These are phyloP conservation scores for Hibiscus syriacus DNA, from an alignment of 345 rosid genomes.

Conservation along the genomic window DNA sequence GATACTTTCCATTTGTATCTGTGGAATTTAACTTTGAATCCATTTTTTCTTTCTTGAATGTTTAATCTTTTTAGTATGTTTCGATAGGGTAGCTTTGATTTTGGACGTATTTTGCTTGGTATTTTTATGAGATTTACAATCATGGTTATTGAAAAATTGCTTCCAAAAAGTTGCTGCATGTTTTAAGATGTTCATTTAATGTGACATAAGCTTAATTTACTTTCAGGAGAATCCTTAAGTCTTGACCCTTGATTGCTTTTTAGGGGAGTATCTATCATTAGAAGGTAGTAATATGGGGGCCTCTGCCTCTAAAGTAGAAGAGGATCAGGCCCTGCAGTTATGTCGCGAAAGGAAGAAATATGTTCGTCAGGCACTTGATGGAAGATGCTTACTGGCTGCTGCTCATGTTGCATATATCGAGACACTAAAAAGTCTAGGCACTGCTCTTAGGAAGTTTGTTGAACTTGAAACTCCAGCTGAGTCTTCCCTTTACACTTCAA, in stretches of 20 bases:
- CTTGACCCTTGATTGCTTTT: constrained; percentile 9
- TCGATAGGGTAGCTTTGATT: not conserved
- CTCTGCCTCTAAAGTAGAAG: constrained; percentile 61
- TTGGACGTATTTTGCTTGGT: not conserved
- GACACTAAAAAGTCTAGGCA: constrained; percentile 61
- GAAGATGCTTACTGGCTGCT: constrained; percentile 75
- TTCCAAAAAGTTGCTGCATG: not conserved
- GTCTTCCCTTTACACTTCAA: constrained; percentile 73
- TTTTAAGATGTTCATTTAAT: not conserved
- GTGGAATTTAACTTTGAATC: not conserved
- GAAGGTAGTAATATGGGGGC: constrained; percentile 47
- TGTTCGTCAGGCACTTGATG: constrained; percentile 91
- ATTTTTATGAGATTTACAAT: not conserved
- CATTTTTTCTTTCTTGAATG: not conserved
- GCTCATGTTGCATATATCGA: constrained; percentile 69
- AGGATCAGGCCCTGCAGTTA: constrained; percentile 78
- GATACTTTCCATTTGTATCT: not conserved
- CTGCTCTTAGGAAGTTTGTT: constrained; percentile 66
- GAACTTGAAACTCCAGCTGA: constrained; percentile 67
- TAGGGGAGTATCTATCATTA: not conserved
- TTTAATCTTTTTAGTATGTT: not conserved
- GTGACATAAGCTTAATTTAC: constrained; percentile 1
- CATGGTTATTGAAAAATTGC: constrained; percentile 3
- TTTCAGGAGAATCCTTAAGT: constrained; percentile 22
- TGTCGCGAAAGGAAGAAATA: constrained; percentile 86